Percentiles rank a stretch among this genome's conserved stretches.
phyloP scores from a whole-genome alignment of 768 basidiomycete species.

The Candolleomyces aberdarensis region DNA sequence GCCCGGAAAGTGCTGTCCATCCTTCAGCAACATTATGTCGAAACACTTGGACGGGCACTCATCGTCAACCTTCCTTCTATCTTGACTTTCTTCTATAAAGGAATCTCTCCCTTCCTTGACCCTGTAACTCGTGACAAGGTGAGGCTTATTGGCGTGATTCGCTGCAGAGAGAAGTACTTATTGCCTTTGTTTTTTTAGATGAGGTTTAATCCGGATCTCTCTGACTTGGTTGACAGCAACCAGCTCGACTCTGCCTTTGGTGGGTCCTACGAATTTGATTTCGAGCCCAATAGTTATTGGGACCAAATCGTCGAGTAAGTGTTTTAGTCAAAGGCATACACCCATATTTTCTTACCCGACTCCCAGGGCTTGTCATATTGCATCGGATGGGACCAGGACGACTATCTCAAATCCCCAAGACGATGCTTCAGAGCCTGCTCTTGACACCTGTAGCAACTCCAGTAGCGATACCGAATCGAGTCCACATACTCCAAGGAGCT shows the following conservation, averaged over 20 bases:
- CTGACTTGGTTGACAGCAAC: constrained; percentile 66
- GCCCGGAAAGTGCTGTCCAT: constrained; percentile 78
- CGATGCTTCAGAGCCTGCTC: background rate
- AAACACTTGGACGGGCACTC: constrained; percentile 81
- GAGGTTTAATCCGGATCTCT: constrained; percentile 83
- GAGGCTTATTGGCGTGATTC: constrained; percentile 9
- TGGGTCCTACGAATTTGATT: constrained; percentile 70
- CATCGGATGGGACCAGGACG: constrained; percentile 40
- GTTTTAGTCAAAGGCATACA: too few relatives aligned
- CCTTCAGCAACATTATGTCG: constrained; percentile 86
- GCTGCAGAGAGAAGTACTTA: background rate
- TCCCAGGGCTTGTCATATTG: constrained; percentile 51
- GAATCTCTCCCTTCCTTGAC: constrained; percentile 83
- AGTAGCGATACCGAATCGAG: background rate
- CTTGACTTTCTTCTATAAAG: constrained; percentile 76
- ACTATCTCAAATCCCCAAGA: background rate
- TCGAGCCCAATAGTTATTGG: constrained; percentile 76
- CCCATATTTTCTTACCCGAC: background rate
- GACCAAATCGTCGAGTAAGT: constrained; percentile 67
- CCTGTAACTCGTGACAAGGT: constrained; percentile 89
- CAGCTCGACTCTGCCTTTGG: constrained; percentile 86
- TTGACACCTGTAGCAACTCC: background rate
- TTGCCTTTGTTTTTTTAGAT: constrained; percentile 44
- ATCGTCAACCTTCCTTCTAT: constrained; percentile 79
- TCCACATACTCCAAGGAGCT: background rate